Evolutionary conservation across 129 eudicot species (phyloP).

Genomic region (Chrysanthemum seticuspe): DNA sequence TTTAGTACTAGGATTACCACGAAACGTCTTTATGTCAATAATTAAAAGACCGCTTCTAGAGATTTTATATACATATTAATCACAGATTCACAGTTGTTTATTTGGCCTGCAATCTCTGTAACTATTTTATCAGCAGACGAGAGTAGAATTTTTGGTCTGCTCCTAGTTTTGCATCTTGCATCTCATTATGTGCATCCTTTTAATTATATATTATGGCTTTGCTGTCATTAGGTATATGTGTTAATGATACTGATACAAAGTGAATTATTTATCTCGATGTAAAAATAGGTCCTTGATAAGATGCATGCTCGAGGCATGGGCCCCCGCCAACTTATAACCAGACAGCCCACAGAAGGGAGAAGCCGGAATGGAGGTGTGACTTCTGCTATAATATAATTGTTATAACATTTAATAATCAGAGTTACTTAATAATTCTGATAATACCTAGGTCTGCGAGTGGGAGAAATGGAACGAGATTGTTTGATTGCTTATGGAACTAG

Average conservation of each 20-base stretch:
- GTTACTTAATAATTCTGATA: constrained; percentile 36
- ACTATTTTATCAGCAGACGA: neutral
- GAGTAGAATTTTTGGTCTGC: too few species aligned
- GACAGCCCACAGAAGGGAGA: constrained; percentile 94
- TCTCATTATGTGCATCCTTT: neutral
- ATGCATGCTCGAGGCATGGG: constrained; percentile 98
- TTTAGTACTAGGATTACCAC: neutral
- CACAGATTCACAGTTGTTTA: neutral
- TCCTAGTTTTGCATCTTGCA: neutral
- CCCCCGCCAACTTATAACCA: constrained; percentile 74
- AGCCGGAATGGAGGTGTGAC: constrained; percentile 77
- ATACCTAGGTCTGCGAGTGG: constrained; percentile 44
- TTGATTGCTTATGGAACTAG: constrained; percentile 63
- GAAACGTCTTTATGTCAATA: neutral
- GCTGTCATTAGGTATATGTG: neutral
- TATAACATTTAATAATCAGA: constrained; percentile 9
- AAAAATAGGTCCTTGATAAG: constrained; percentile 75
- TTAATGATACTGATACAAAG: neutral
- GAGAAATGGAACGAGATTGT: constrained; percentile 98
- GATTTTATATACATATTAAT: neutral
- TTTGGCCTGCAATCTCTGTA: neutral
- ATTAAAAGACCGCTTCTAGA: neutral
- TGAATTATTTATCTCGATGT: constrained; percentile 11
- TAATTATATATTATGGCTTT: neutral
- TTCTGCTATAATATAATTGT: neutral